A percentile compares a stretch with the other conserved stretches of the same genome.
phyloP scores from a whole-genome alignment of 495 filamentous ascomycete species.

The Penicillium taxi region DNA sequence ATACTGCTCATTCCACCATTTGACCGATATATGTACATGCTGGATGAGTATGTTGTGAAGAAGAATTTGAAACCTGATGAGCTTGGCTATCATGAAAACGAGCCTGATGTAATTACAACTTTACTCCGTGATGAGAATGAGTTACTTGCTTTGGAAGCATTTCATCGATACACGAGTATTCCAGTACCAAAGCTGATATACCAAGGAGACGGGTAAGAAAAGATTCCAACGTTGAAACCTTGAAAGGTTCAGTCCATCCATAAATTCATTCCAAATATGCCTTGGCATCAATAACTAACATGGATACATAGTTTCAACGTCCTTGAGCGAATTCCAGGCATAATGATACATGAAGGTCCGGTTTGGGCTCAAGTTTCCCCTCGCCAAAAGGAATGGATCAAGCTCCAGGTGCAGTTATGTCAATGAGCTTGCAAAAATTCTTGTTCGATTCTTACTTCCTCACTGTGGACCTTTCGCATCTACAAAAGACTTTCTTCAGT shows the following conservation, averaged over 20 bases:
- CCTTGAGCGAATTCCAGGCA: neutral
- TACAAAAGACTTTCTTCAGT: neutral
- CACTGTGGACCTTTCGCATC: conserved; percentile 1
- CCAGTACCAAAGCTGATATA: neutral
- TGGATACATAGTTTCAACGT: conserved; percentile 1
- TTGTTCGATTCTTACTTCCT: neutral
- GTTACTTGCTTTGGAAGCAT: neutral
- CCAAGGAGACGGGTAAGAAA: neutral
- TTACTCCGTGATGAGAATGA: conserved; percentile 1
- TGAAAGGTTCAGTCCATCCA: too few relatives aligned
- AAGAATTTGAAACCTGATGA: neutral
- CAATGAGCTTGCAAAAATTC: neutral
- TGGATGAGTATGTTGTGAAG: neutral
- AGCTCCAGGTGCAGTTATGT: conserved; percentile 2
- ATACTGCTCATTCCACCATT: neutral
- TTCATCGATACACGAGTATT: conserved; percentile 1
- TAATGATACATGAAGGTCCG: neutral
- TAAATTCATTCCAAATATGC: too few relatives aligned
- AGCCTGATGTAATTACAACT: neutral
- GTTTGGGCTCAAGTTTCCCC: neutral
- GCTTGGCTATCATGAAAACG: neutral
- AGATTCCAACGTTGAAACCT: neutral
- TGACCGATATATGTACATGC: conserved; percentile 1
- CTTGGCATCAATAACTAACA: too few relatives aligned
- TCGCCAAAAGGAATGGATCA: conserved; percentile 1